phyloP scores from a whole-genome alignment of 306 rosid species.

The Prunus padus region DNA sequence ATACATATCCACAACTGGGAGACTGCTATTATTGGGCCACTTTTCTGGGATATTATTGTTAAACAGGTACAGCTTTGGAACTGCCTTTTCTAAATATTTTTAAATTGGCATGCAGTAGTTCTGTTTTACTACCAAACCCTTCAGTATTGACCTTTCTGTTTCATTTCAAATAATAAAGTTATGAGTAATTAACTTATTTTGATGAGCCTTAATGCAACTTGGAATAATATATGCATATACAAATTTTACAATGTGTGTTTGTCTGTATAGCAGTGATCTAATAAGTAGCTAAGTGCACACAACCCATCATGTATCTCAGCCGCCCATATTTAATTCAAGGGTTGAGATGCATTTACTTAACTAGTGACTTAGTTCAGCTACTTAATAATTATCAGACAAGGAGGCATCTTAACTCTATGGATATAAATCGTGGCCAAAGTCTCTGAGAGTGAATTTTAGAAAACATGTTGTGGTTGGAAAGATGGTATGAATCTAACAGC shows the following conservation, averaged over 20 bases:
- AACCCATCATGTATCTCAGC: background rate
- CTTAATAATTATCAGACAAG: background rate
- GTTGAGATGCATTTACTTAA: background rate
- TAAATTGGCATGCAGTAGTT: background rate
- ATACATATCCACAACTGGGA: slow-evolving; percentile 91
- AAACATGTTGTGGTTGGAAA: background rate
- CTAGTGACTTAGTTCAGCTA: background rate
- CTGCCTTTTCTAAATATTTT: background rate
- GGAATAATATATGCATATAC: background rate
- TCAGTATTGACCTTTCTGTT: background rate
- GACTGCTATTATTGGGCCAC: slow-evolving; percentile 89
- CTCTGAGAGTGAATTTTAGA: too few relatives aligned
- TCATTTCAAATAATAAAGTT: background rate
- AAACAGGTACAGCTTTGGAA: slow-evolving; percentile 53
- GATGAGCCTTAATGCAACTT: background rate
- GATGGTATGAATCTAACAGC: background rate
- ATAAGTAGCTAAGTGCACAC: background rate
- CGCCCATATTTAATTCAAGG: background rate
- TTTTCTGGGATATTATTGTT: slow-evolving; percentile 87
- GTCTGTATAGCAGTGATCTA: background rate
- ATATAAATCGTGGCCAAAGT: background rate
- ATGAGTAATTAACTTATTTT: background rate
- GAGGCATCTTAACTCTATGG: background rate
- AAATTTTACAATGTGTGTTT: background rate
- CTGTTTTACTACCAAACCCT: background rate